Conservation (phyloP, 2,329 filamentous ascomycete genomes). For the Fusarium lateritium region DNA sequence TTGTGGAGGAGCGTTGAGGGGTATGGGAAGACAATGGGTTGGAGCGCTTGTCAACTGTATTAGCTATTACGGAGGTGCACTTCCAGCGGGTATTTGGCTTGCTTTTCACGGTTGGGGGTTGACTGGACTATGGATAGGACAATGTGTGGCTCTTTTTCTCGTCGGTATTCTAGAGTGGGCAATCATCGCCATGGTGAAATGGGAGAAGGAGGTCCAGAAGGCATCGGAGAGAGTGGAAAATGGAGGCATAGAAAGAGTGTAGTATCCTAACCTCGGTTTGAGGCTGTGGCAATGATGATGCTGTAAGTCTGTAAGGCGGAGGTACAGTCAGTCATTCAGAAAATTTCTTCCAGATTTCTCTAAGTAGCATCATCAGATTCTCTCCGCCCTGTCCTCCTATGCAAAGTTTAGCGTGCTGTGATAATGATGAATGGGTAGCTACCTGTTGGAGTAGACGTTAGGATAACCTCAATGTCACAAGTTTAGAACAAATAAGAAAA, state of each 20-base stretch:
- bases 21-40: constrained; percentile 89
- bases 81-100: constrained; percentile 86
- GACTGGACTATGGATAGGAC: constrained; percentile 84
- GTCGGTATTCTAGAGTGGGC: constrained; percentile 85
- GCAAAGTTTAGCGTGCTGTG: too few species aligned
- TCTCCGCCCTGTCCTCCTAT: too few species aligned
- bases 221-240: constrained; percentile 47
- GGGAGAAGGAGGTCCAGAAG: constrained; percentile 65
- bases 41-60: constrained; percentile 86
- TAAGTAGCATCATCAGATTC: too few species aligned
- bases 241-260: constrained; percentile 28
- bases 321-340: too few species aligned
- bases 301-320: too few species aligned
- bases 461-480: too few species aligned
- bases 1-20: constrained; percentile 84
- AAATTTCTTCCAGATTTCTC: too few species aligned
- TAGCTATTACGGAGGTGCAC: constrained; percentile 86
- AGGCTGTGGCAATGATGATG: too few species aligned
- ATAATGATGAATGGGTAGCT: too few species aligned
- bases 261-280: background rate
- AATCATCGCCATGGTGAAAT: constrained; percentile 83
- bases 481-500: too few species aligned
- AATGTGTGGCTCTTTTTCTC: constrained; percentile 84
- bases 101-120: constrained; percentile 91
- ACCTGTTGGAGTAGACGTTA: too few species aligned